A percentile compares a stretch with the other conserved stretches of the same genome.
phyloP scores from a whole-genome alignment of 306 rosid genomes.

The Vigna hirtella region DNA sequence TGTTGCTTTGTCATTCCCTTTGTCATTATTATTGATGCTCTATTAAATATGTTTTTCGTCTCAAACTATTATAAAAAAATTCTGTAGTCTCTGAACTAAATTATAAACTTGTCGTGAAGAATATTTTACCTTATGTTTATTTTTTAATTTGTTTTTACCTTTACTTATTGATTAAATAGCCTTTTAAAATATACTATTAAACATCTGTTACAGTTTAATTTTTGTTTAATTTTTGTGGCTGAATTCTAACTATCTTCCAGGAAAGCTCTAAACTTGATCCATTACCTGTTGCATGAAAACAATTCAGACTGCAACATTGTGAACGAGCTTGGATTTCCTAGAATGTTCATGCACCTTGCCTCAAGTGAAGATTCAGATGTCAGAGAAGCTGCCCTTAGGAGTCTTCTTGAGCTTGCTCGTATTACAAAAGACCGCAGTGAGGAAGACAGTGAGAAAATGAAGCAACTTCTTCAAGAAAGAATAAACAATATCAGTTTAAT shows the following conservation, averaged over 20 bases:
- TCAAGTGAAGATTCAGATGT: constrained; percentile 76
- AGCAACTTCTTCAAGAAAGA: constrained; percentile 79
- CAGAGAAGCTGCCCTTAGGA: constrained; percentile 85
- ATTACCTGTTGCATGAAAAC: constrained; percentile 74
- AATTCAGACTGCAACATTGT: constrained; percentile 67
- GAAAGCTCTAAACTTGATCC: constrained; percentile 92
- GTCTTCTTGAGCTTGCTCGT: constrained; percentile 70
- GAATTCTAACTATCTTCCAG: constrained; percentile 51
- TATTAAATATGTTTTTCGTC: too few species aligned
- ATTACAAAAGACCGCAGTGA: constrained; percentile 42
- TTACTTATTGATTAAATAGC: too few species aligned
- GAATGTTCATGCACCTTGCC: constrained; percentile 75
- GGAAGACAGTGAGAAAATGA: constrained; percentile 73
- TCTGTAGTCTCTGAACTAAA: too few species aligned
- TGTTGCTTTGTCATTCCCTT: background rate
- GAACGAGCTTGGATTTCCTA: constrained; percentile 77
- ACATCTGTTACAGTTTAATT: too few species aligned
- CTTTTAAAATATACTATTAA: background rate
- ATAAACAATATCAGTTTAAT: constrained; percentile 62
- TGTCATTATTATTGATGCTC: too few species aligned
- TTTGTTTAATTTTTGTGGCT: background rate
- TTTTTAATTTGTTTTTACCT: too few species aligned
- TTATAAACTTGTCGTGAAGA: too few species aligned
- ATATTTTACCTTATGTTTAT: too few species aligned
- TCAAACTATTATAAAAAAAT: too few species aligned